These are phyloP conservation scores for Pseudogymnoascus sp. DNA, from an alignment of 2,329 filamentous ascomycete genomes.

Conservation along the genomic window DNA sequence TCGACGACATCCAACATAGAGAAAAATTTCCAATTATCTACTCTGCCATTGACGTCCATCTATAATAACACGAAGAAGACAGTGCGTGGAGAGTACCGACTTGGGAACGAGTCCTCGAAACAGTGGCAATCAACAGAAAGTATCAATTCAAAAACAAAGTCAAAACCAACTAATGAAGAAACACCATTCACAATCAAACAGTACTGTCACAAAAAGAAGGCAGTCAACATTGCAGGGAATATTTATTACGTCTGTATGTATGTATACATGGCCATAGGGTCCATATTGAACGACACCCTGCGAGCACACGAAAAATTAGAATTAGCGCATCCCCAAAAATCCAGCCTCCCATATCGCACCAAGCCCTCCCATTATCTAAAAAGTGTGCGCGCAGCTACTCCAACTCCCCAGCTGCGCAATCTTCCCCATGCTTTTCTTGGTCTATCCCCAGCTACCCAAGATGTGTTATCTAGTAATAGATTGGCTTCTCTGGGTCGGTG, in stretches of 20 bases:
- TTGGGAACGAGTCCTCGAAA: no score
- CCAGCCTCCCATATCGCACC: neutral
- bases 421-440: neutral
- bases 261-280: neutral
- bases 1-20: neutral
- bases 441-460: neutral
- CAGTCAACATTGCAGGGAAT: neutral
- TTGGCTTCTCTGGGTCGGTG: constrained; percentile 43
- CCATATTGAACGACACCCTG: neutral
- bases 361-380: constrained; percentile 1
- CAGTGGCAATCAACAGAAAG: neutral
- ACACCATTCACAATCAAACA: neutral
- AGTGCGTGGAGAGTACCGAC: neutral
- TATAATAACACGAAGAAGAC: neutral
- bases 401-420: neutral
- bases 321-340: neutral
- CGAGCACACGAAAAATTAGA: neutral
- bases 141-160: no score
- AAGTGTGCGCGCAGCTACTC: neutral
- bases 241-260: constrained; percentile 7
- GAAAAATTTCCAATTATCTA: neutral
- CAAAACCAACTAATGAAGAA: neutral
- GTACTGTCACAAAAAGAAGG: neutral
- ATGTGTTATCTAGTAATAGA: constrained; percentile 34
- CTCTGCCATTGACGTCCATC: neutral